Base-by-base conservation (phyloP, 1,284 basidiomycete genomes). In the Takashimella tepidaria region DNA sequence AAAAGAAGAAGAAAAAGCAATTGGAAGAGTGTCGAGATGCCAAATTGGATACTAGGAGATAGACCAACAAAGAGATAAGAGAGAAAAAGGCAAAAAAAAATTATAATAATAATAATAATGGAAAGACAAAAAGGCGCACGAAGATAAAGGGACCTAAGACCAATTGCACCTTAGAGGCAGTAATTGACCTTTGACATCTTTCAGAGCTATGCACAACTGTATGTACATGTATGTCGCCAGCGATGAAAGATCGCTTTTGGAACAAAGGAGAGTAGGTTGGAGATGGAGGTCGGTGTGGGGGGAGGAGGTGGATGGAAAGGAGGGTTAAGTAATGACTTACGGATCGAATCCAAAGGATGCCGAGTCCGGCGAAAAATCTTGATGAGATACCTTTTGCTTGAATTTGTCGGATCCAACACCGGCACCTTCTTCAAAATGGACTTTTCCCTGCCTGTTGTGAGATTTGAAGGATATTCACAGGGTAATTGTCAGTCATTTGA, bases 81-180 rank as follows among this genome's bases (percentile, higher is more conserved):
- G 25, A 10, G 31, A n/a, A 21, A 19, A 19, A 10, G 2, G 27
- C 11, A 24, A 27, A 2, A 24, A 43, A 42, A 48, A 40, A 41
- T 53, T 5, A 25, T 20, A 25, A 23, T 23, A 12, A 43, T 24
- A 41, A 10, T 11, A 12, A 40, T n/a, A 12, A 41, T 11, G 24
- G 13, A 27, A 25, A 37, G 21, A 40, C 31, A 8, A 41, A 40
- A 13, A n/a, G 22, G 23, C 20, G 49, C 21, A 13, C n/a, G 25
- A 49, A 43, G 41, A 21, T 41, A 47, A 41, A 44, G 24, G 21
- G 45, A 40, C 43, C n/a, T n/a, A n/a, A n/a, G n/a, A 40, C 26
- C 11, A 6, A 47, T 41, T 26, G 51, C 44, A 51, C 19, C 22
- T 5, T 23, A 44, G 40, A n/a, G 4, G n/a, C 25, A n/a, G n/a